A percentile compares a stretch with the other conserved stretches of the same genome.
Evolutionary conservation across 257 asterid genomes (phyloP).

Genomic region (Solanum sejunctum): DNA sequence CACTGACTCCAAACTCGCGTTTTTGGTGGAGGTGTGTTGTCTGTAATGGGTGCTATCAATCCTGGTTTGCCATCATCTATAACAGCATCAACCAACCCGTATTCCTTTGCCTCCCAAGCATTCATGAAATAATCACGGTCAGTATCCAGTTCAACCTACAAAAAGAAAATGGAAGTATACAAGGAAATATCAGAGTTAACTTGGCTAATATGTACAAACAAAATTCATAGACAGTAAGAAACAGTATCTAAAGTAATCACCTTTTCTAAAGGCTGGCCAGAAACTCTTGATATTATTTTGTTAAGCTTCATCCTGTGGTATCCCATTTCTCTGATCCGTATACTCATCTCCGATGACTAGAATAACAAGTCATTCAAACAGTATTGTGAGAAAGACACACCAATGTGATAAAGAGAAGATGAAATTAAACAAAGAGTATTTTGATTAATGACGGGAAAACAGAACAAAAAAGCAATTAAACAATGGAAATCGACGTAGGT

Average conservation of each 20-base stretch:
- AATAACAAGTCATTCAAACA: neutral
- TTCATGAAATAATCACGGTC: conserved; percentile 80
- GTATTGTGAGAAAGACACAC: neutral
- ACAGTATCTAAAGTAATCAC: conserved; percentile 13
- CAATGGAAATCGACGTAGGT: neutral
- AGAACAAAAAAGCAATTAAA: neutral
- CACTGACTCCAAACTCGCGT: conserved; percentile 56
- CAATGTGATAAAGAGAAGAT: neutral
- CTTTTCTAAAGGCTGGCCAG: conserved; percentile 81
- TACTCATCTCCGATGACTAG: conserved; percentile 79
- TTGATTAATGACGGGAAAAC: neutral
- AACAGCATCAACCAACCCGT: conserved; percentile 79
- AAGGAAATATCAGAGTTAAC: neutral
- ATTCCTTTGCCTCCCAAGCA: conserved; percentile 94
- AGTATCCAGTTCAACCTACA: conserved; percentile 65
- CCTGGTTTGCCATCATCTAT: conserved; percentile 96
- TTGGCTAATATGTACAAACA: neutral
- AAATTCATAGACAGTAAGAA: neutral
- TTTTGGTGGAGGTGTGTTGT: conserved; percentile 59
- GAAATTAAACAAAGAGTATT: neutral
- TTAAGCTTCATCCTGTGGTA: conserved; percentile 70
- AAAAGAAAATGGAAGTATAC: neutral
- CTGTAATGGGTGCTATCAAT: conserved; percentile 71
- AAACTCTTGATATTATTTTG: conserved; percentile 76
- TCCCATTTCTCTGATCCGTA: conserved; percentile 71